phyloP scores from a whole-genome alignment of 1,284 basidiomycete species.

The Malassezia caprae region DNA sequence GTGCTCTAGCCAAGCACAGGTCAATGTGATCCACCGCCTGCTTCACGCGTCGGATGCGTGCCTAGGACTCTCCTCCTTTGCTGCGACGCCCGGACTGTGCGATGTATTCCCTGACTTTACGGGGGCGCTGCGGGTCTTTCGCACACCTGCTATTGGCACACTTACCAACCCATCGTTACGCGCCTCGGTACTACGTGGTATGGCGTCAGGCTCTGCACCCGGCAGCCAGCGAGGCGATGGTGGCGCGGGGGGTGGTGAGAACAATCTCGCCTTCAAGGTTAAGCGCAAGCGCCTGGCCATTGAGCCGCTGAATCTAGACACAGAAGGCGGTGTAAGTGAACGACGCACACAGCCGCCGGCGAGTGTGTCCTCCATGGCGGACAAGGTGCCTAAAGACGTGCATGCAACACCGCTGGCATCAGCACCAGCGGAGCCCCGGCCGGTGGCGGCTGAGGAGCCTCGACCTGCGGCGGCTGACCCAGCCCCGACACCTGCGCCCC shows the following conservation, averaged over 20 bases:
- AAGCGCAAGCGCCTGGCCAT: conserved; percentile 75
- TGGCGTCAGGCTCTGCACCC: conserved; percentile 25
- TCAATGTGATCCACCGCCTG: conserved; percentile 24
- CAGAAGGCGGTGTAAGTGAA: conserved; percentile 81
- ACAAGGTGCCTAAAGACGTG: not conserved
- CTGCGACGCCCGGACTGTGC: conserved; percentile 22
- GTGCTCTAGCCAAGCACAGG: not conserved
- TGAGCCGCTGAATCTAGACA: conserved; percentile 83
- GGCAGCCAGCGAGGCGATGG: conserved; percentile 16
- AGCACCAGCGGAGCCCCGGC: not conserved
- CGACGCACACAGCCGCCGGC: conserved; percentile 49
- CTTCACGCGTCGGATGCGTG: conserved; percentile 26
- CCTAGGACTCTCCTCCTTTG: conserved; percentile 30
- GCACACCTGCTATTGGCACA: conserved; percentile 31
- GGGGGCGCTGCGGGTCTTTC: conserved; percentile 33
- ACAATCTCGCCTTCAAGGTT: conserved; percentile 89
- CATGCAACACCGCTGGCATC: not conserved
- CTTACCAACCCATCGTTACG: conserved; percentile 29
- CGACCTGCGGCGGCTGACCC: not conserved
- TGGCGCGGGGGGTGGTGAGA: conserved; percentile 60
- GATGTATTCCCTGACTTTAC: conserved; percentile 28
- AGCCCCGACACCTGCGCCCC: not conserved
- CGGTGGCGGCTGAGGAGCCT: no score
- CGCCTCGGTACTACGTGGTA: conserved; percentile 33
- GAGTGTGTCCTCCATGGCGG: not conserved